Conservation (phyloP, 2,329 filamentous ascomycete genomes). For the Didymosphaeria variabile region DNA sequence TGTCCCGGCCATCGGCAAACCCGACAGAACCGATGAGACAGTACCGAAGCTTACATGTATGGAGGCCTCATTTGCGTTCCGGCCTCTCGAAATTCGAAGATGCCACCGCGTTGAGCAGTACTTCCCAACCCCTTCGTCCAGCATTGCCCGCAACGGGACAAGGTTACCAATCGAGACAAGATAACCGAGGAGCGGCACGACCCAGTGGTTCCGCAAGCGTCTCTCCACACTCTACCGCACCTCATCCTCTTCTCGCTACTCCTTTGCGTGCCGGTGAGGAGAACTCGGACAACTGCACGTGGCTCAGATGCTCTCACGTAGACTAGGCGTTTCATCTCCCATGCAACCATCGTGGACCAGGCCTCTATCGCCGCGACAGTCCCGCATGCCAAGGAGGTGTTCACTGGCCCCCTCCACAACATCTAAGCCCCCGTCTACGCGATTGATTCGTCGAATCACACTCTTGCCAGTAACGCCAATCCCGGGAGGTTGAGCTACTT, state of each 20-base stretch:
- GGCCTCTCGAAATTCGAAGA: not conserved
- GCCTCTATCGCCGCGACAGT: not conserved
- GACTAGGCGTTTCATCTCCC: not conserved
- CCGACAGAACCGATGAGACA: not conserved
- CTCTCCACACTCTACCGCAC: not conserved
- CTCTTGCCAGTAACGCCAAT: not conserved
- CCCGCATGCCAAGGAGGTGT: not conserved
- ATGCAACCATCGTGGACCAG: not conserved
- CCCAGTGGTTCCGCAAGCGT: not conserved
- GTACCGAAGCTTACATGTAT: not conserved
- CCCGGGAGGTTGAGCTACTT: not conserved
- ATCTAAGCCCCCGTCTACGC: conserved; percentile 2
- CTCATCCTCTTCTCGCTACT: too few species aligned
- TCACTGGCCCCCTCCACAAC: not conserved
- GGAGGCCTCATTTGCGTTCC: not conserved
- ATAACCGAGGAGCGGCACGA: not conserved
- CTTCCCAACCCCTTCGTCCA: not conserved
- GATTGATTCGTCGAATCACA: not conserved
- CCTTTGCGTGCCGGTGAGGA: not conserved
- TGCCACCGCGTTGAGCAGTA: not conserved
- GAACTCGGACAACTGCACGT: not conserved
- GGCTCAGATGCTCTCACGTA: not conserved
- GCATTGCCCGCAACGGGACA: not conserved
- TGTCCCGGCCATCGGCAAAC: not conserved
- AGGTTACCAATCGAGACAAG: not conserved